Conservation (phyloP, 2,329 filamentous ascomycete genomes). For the Colletotrichum graminicola region DNA sequence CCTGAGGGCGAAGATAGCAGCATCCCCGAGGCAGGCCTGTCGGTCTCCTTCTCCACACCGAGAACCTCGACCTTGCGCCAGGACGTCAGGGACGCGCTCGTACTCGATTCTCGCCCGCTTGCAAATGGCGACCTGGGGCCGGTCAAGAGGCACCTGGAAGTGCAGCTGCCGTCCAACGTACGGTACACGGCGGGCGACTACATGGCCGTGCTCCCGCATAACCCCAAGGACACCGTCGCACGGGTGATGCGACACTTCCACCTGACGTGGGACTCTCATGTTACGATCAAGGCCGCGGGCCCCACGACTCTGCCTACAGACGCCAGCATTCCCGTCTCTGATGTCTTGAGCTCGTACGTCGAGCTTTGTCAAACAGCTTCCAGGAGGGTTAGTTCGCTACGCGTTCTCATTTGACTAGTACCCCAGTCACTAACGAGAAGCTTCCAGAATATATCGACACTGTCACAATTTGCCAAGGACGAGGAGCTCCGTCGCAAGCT, state of each 20-base stretch:
- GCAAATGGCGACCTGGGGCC: slow-evolving; percentile 59
- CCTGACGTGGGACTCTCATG: slow-evolving; percentile 76
- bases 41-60: slow-evolving; percentile 66
- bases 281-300: slow-evolving; percentile 68
- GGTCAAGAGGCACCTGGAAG: slow-evolving; percentile 74
- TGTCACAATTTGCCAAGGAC: slow-evolving; percentile 49
- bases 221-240: slow-evolving; percentile 71
- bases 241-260: slow-evolving; percentile 75
- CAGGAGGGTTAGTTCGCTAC: slow-evolving; percentile 64
- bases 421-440: slow-evolving; percentile 39
- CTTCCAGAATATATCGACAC: slow-evolving; percentile 54
- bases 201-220: slow-evolving; percentile 78
- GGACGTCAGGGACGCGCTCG: slow-evolving; percentile 70
- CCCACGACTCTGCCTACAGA: slow-evolving; percentile 68
- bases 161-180: slow-evolving; percentile 74
- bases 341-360: slow-evolving; percentile 77
- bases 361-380: slow-evolving; percentile 80
- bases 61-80: slow-evolving; percentile 70
- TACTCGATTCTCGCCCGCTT: slow-evolving; percentile 64
- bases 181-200: slow-evolving; percentile 82
- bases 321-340: slow-evolving; percentile 69
- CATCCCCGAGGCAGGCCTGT: slow-evolving; percentile 49
- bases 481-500: slow-evolving; percentile 51
- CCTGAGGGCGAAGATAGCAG: slow-evolving; percentile 47
- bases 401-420: not conserved